Percentiles rank a stretch among this genome's conserved stretches.
These are phyloP conservation scores for Aspergillus sp. DNA, from an alignment of 2,329 filamentous ascomycete genomes.

Conservation along the genomic window DNA sequence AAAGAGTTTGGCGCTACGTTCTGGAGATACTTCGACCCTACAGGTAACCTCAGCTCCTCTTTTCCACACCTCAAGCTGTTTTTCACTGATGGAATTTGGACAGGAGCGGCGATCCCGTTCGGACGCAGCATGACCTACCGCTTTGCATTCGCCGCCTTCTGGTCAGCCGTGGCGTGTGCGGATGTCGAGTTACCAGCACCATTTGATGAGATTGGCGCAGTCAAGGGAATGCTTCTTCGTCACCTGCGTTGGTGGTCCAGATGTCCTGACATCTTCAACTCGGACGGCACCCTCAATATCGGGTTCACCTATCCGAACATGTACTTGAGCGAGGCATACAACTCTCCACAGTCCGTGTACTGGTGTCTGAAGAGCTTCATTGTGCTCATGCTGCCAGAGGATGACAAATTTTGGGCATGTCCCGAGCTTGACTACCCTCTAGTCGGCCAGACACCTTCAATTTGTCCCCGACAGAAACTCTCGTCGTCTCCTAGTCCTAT, in stretches of 20 bases:
- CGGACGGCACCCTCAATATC: constrained; percentile 51
- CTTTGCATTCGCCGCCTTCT: constrained; percentile 52
- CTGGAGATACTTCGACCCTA: constrained; percentile 49
- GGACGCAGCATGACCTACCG: constrained; percentile 52
- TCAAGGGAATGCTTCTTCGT: constrained; percentile 51
- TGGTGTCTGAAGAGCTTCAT: constrained; percentile 55
- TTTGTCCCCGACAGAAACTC: constrained; percentile 6
- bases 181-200: constrained; percentile 39
- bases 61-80: too few relatives aligned
- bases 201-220: constrained; percentile 35
- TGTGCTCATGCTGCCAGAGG: constrained; percentile 34
- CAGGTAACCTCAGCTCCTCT: constrained; percentile 31
- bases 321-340: constrained; percentile 57
- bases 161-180: constrained; percentile 45
- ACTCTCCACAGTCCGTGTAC: constrained; percentile 56
- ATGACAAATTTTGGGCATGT: constrained; percentile 47
- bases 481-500: too few relatives aligned
- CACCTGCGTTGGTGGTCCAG: constrained; percentile 52
- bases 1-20: constrained; percentile 41
- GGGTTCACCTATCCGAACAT: constrained; percentile 50
- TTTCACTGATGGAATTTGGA: neutral
- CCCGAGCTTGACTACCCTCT: constrained; percentile 37
- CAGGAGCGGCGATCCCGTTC: constrained; percentile 53
- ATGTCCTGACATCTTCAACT: constrained; percentile 46
- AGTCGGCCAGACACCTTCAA: too few relatives aligned